phyloP scores from a whole-genome alignment of 352 stramenopile genomes.

The Phytophthora hibernalis region DNA sequence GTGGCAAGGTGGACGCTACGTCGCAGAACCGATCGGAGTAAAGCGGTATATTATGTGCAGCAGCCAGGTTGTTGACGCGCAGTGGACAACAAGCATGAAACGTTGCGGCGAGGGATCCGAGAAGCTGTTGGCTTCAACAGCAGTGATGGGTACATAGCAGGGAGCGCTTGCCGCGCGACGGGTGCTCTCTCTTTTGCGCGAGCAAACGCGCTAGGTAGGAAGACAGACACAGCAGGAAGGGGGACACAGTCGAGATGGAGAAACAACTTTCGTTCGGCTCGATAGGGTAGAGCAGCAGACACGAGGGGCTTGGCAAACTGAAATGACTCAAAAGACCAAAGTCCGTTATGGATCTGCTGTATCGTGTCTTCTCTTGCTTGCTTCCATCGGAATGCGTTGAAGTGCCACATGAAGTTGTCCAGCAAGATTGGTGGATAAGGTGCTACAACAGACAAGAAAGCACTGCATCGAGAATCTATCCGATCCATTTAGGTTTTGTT shows the following conservation, averaged over 20 bases:
- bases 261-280: conserved; percentile 26
- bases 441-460: background rate
- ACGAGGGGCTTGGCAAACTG: conserved; percentile 29
- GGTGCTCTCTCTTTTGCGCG: conserved; percentile 18
- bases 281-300: conserved; percentile 50
- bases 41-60: conserved; percentile 41
- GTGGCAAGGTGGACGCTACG: conserved; percentile 66
- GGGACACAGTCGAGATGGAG: conserved; percentile 22
- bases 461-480: conserved; percentile 24
- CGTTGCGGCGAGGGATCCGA: conserved; percentile 12
- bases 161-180: background rate
- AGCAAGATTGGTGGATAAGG: too few species aligned
- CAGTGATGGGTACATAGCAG: too few species aligned
- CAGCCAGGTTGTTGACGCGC: conserved; percentile 17
- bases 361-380: too few species aligned
- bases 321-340: conserved; percentile 28
- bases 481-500: conserved; percentile 22
- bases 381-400: conserved; percentile 7
- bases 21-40: conserved; percentile 59
- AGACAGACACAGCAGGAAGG: conserved; percentile 35
- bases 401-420: background rate
- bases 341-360: conserved; percentile 26
- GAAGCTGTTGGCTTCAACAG: conserved; percentile 12
- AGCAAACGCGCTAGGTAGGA: conserved; percentile 40
- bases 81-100: conserved; percentile 8